These are phyloP conservation scores for California macrophylla DNA, from an alignment of 441 rosid genomes.

Conservation along the genomic window DNA sequence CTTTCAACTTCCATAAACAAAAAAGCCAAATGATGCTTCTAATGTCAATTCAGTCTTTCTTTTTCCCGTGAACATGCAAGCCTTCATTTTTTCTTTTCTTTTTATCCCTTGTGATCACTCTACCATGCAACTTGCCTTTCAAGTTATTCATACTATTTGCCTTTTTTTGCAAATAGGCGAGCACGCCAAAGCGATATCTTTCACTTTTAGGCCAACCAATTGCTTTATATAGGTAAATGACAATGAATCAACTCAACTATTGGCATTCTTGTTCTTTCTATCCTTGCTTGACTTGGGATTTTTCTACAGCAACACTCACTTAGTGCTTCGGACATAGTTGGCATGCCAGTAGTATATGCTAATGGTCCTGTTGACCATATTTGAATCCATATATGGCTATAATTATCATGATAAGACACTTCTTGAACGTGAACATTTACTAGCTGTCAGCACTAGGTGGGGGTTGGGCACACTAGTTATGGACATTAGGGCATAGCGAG, in stretches of 20 bases:
- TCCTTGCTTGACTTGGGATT: neutral
- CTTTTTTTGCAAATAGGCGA: conserved; percentile 51
- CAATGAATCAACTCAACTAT: conserved; percentile 2
- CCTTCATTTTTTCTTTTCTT: neutral
- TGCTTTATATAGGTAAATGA: conserved; percentile 75
- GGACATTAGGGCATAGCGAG: neutral
- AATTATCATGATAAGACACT: neutral
- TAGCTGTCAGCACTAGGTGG: neutral
- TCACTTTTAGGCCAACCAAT: conserved; percentile 84
- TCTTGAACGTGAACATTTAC: neutral
- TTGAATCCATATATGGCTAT: neutral
- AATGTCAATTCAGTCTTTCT: neutral
- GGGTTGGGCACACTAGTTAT: neutral
- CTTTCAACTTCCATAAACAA: neutral
- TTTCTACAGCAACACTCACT: neutral
- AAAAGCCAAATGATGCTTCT: neutral
- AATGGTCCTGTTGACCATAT: neutral
- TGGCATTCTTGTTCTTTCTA: conserved; percentile 2
- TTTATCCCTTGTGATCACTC: neutral
- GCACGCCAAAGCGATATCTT: conserved; percentile 92
- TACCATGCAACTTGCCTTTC: neutral
- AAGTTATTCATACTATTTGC: conserved; percentile 12
- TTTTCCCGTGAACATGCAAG: neutral
- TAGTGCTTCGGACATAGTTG: neutral
- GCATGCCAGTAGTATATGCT: neutral